phyloP scores from a whole-genome alignment of 2,329 filamentous ascomycete species.

The Penicillium sp. region DNA sequence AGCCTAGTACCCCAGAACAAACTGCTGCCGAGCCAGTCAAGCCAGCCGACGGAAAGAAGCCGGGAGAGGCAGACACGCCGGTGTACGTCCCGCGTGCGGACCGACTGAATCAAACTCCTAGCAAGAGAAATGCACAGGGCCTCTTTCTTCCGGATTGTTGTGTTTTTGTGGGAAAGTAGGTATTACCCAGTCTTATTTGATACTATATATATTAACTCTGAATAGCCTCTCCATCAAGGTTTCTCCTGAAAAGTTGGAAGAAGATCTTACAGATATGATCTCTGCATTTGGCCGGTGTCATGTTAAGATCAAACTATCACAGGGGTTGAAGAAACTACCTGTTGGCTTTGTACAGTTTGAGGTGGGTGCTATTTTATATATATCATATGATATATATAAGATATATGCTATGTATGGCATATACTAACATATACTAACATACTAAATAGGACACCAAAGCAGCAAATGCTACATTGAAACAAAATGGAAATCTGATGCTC shows the following conservation, averaged over 20 bases:
- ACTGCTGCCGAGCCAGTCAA: neutral
- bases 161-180: constrained; percentile 44
- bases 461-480: constrained; percentile 13
- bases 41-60: neutral
- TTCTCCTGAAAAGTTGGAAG: constrained; percentile 29
- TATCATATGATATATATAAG: neutral
- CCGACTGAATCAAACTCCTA: constrained; percentile 28
- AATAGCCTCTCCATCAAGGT: constrained; percentile 30
- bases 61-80: constrained; percentile 7
- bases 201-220: constrained; percentile 7
- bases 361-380: constrained; percentile 20
- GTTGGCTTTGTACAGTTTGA: constrained; percentile 44
- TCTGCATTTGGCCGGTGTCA: constrained; percentile 35
- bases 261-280: constrained; percentile 33
- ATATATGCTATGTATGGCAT: neutral
- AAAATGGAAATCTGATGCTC: neutral
- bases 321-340: constrained; percentile 34
- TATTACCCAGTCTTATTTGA: constrained; percentile 1
- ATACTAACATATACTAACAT: constrained; percentile 6
- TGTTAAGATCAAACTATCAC: constrained; percentile 34
- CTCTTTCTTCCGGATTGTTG: constrained; percentile 38
- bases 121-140: constrained; percentile 39
- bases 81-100: constrained; percentile 24
- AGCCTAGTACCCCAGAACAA: constrained; percentile 7
- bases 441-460: neutral